phyloP scores from a whole-genome alignment of 306 rosid species.

The Argentina anserina region DNA sequence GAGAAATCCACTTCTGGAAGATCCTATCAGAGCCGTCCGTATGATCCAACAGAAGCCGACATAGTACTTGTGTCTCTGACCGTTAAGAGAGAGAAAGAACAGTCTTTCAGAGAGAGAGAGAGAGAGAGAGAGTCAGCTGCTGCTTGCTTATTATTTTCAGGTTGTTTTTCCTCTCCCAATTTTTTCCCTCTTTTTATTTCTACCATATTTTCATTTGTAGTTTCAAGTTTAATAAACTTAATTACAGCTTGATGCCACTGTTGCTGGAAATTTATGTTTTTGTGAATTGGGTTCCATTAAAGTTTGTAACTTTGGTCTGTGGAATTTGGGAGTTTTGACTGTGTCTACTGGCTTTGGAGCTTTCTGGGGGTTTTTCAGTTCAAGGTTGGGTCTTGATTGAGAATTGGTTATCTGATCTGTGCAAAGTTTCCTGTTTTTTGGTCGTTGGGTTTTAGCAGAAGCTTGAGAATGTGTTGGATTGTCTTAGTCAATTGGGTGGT shows the following conservation, averaged over 20 bases:
- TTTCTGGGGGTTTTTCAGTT: constrained; percentile 23
- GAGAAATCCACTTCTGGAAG: constrained; percentile 13
- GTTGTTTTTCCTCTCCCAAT: not conserved
- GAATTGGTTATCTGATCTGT: constrained; percentile 3
- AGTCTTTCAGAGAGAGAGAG: constrained; percentile 11
- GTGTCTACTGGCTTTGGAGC: constrained; percentile 21
- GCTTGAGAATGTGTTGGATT: constrained; percentile 18
- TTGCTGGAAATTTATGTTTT: constrained; percentile 2
- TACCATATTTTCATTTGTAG: constrained; percentile 13
- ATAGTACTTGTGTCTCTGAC: constrained; percentile 40
- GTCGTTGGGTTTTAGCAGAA: constrained; percentile 12
- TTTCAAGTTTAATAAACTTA: not conserved
- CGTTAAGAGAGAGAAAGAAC: constrained; percentile 28
- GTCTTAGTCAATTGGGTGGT: constrained; percentile 36
- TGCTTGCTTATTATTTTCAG: constrained; percentile 29
- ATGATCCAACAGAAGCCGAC: constrained; percentile 43
- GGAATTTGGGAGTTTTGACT: constrained; percentile 26
- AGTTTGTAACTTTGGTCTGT: not conserved
- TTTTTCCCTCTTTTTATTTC: not conserved
- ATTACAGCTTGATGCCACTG: constrained; percentile 8
- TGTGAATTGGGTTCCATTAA: not conserved
- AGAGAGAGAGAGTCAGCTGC: constrained; percentile 30
- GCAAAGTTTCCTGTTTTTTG: not conserved
- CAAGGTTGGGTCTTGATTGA: constrained; percentile 8
- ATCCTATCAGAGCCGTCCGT: constrained; percentile 77